Conservation (phyloP, 192 early-diverging fungal genomes). For the Haplosporangium gracile region DNA sequence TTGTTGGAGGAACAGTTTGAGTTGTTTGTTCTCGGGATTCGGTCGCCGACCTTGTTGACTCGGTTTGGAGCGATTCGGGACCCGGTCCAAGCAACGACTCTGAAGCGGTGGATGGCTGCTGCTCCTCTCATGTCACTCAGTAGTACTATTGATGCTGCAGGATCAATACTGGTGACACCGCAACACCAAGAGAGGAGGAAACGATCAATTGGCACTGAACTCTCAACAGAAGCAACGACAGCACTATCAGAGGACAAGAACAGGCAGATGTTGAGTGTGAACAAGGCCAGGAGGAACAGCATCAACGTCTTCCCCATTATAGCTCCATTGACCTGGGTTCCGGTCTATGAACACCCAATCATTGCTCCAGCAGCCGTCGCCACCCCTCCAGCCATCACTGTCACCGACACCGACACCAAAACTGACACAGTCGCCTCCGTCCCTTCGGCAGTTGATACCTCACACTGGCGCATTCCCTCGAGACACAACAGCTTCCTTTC, state of each 20-base stretch:
- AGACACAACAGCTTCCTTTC: slow-evolving; percentile 1
- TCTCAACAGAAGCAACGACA: neutral
- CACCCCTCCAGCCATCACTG: neutral
- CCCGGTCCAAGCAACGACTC: neutral
- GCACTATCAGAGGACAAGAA: neutral
- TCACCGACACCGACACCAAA: neutral
- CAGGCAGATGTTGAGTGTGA: neutral
- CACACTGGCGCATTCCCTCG: neutral
- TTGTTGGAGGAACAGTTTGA: slow-evolving; percentile 17
- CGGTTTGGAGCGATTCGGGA: neutral
- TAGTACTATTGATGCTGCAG: neutral
- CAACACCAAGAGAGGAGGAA: neutral
- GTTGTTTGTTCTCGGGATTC: slow-evolving; percentile 11
- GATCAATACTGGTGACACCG: neutral
- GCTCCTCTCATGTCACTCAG: neutral
- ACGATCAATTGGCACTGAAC: neutral
- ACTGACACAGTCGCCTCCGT: too few relatives aligned
- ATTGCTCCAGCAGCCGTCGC: neutral
- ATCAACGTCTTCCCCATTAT: neutral
- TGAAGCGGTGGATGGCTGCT: neutral
- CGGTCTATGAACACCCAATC: neutral
- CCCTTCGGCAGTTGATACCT: neutral
- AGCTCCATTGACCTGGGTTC: neutral
- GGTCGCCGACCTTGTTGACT: neutral
- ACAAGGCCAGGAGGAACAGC: neutral